Base-by-base conservation (phyloP, 257 asterid genomes). In the Fraxinus anomala region DNA sequence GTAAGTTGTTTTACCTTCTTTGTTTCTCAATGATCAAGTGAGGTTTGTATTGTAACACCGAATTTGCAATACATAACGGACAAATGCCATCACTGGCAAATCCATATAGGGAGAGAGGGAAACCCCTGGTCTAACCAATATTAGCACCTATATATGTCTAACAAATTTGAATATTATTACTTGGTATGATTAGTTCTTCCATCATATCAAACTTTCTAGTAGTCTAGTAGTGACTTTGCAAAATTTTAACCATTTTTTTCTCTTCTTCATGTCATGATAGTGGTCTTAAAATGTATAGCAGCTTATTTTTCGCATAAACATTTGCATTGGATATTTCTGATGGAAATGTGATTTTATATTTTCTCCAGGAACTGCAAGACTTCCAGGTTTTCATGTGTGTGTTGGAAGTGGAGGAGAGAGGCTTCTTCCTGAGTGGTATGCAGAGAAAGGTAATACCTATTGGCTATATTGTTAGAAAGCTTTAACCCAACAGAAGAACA, bases 381-480 rank as follows among this genome's bases (percentile, higher is more conserved):
- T 94, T 77, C 98, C 98, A 33, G 99, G 99, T 70, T 94, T 94
- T 83, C 98, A 92, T 80, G 87, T 81, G 14, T 91, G 97, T 78
- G 99, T 94, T 88, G 99, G 99, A 83, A 87, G 99, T 90, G 99
- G 99, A 51, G 99, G 99, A 83, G 99, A 94, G 91, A 90, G 94
- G 85, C 91, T 85, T 56, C 94, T 90, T 77, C 98, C 99, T 49
- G 97, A 94, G 80, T 94, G 99, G 99, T 94, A 94, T 82, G 23
- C 95, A 36, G 98, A 94, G 86, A 92, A 91, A 89, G 98, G 99
- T 92, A 83, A 34, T 26, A 26, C 49, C 49, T n/a, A 31, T 67
- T 24, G 65, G 33, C 17, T 8, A 13, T 40, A 10, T 42, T 11
- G 49, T 42, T 42, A 42, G 49, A 42, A 42, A 42, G 49, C 49